Percentiles rank a stretch among this genome's conserved stretches.
These are phyloP conservation scores for Orbilia oligospora DNA, from an alignment of 2,329 filamentous ascomycete species.

Conservation along the genomic window DNA sequence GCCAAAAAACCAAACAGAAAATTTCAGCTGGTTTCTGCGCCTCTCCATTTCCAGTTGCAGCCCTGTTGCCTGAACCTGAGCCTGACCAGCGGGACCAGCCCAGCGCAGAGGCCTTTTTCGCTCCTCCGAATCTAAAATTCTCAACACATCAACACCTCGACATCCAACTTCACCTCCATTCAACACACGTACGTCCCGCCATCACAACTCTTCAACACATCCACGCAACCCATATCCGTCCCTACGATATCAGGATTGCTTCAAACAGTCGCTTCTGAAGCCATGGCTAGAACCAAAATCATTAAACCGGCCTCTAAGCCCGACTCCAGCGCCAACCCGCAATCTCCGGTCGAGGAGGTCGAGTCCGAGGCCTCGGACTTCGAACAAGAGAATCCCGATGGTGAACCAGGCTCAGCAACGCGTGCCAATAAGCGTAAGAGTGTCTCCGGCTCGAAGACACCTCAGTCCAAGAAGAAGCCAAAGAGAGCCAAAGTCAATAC, in stretches of 20 bases:
- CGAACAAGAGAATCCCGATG: constrained; percentile 37
- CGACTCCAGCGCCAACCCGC: constrained; percentile 42
- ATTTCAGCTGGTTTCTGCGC: constrained; percentile 19
- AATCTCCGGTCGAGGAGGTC: constrained; percentile 54
- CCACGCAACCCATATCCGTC: constrained; percentile 43
- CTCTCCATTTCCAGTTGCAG: constrained; percentile 51
- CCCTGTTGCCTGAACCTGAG: not conserved
- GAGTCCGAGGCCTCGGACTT: constrained; percentile 55
- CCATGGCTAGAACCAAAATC: constrained; percentile 59
- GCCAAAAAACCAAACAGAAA: not conserved
- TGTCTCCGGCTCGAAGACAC: constrained; percentile 53
- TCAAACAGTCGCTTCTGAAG: constrained; percentile 9
- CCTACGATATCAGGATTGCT: constrained; percentile 34
- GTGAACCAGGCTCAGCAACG: constrained; percentile 40
- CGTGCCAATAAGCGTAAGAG: constrained; percentile 59
- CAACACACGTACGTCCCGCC: constrained; percentile 60
- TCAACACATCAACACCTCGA: constrained; percentile 59
- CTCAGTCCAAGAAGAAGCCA: constrained; percentile 58
- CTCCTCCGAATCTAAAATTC: constrained; percentile 32
- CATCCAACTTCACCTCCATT: constrained; percentile 51
- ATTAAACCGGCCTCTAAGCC: constrained; percentile 53
- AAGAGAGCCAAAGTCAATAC: constrained; percentile 56
- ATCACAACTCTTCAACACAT: constrained; percentile 61
- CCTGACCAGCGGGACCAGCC: no score
- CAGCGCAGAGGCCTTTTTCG: not conserved